Conservation (phyloP, 2,329 filamentous ascomycete genomes). For the Fusarium sp. region DNA sequence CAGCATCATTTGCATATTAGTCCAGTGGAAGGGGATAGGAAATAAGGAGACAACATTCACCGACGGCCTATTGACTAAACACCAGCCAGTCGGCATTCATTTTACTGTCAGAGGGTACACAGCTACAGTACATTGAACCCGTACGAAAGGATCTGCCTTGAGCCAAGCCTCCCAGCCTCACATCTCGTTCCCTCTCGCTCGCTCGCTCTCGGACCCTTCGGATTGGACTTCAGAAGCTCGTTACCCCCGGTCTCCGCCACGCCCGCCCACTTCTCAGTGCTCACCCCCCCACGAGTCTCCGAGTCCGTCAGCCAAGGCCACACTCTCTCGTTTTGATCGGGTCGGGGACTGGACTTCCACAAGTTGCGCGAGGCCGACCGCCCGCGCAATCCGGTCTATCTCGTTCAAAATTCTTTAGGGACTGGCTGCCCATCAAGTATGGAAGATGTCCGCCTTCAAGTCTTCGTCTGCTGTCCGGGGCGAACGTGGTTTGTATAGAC, state of each 20-base stretch:
- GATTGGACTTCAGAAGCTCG: conserved; percentile 21
- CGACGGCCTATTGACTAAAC: conserved; percentile 28
- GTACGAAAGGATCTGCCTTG: conserved; percentile 6
- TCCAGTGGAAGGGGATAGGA: conserved; percentile 13
- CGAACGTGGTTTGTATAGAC: conserved; percentile 46
- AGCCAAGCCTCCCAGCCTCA: conserved; percentile 34
- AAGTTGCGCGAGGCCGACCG: conserved; percentile 44
- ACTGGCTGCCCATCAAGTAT: conserved; percentile 48
- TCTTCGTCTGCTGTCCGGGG: conserved; percentile 44
- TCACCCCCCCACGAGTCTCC: conserved; percentile 36
- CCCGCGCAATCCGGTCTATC: conserved; percentile 38
- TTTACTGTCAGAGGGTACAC: neutral
- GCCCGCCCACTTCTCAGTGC: conserved; percentile 28
- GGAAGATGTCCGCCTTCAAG: conserved; percentile 51
- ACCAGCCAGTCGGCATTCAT: conserved; percentile 11
- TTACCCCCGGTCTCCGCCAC: conserved; percentile 35
- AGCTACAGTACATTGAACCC: neutral
- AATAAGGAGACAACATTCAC: conserved; percentile 29
- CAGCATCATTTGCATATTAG: conserved; percentile 25
- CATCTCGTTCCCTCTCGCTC: conserved; percentile 11
- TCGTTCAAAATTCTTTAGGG: conserved; percentile 39
- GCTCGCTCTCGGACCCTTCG: conserved; percentile 39
- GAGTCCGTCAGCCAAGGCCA: conserved; percentile 37
- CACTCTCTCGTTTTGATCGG: conserved; percentile 38
- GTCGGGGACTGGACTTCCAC: conserved; percentile 37